Evolutionary conservation across 495 filamentous ascomycete genomes (phyloP).

Genomic region (Lindgomyces ingoldianus): DNA sequence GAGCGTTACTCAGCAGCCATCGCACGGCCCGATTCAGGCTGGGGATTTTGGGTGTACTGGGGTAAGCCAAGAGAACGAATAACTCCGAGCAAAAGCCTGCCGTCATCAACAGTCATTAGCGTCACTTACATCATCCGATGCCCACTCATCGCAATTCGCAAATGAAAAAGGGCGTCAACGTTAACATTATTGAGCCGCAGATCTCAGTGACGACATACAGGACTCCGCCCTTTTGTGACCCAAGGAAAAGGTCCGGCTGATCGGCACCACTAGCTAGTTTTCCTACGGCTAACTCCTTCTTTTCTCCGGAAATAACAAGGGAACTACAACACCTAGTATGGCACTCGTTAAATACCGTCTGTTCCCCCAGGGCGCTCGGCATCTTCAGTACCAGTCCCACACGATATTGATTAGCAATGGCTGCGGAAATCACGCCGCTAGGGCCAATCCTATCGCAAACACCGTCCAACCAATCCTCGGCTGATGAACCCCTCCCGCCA

Average conservation of each 20-base stretch:
- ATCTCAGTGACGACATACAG: not conserved
- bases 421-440: not conserved
- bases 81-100: not conserved
- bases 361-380: not conserved
- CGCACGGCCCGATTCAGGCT: not conserved
- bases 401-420: not conserved
- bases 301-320: not conserved
- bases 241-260: not conserved
- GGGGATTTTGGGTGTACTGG: not conserved
- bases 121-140: too few relatives aligned
- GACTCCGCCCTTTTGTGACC: not conserved
- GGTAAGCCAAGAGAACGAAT: not conserved
- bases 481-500: not conserved
- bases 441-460: not conserved
- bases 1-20: too few relatives aligned
- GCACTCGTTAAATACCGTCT: not conserved
- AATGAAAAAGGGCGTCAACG: not conserved
- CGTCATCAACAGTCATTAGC: not conserved
- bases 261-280: not conserved
- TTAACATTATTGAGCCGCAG: not conserved
- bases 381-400: not conserved
- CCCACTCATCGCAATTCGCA: not conserved
- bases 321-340: not conserved
- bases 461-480: conserved; percentile 1
- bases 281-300: not conserved